Evolutionary conservation across 202 grass and related monocot species (phyloP), one percentile per base, ranked within the genome.

Genomic region (Schoenoplectus tabernaemontani): DNA sequence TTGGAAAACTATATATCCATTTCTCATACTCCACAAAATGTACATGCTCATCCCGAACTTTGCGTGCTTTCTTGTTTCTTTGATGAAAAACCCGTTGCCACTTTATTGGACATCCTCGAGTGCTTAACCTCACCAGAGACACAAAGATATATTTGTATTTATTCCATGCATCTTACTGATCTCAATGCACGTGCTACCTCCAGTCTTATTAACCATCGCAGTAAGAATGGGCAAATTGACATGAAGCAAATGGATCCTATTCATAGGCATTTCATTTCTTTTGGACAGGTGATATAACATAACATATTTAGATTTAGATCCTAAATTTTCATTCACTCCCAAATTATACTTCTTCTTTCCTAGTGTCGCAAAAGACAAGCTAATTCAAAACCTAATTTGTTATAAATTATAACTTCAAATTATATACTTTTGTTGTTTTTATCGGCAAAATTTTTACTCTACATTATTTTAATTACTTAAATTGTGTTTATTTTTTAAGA

Each of bases 111-210:
- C 15, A 17, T 87, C 39, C 63, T 87, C 13, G 85, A 87, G 57
- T 77, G 36, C 37, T 64, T 64, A 16, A 65, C 54, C 57, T 41
- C 51, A 34, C 42, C 48, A 20, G 63, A 73, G 30, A 23, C 30
- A 1, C 19, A n/a, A 24, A 73, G 7, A 11, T 37, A 47, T 0
- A 37, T 43, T 22, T 83, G 62, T 41, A 44, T 78, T 7, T 83
- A 87, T 77, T 16, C 73, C 6, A 73, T 87, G 4, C 85, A 83
- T 47, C 36, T 87, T 9, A 79, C 80, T 41, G 73, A 87, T 66
- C 63, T 79, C 9, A 38, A 66, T 9, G 85, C 70, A 11, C 60
- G 74, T 57, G 71, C 51, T 1, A 64, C 10, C 30, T 79, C 80
- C 51, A 87, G 47, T 57, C 50, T 87, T 59, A 74, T 79, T 22